Evolutionary conservation across 345 rosid genomes (phyloP), one percentile per base, ranked within the genome.

Genomic region (Bruguiera parviflora): DNA sequence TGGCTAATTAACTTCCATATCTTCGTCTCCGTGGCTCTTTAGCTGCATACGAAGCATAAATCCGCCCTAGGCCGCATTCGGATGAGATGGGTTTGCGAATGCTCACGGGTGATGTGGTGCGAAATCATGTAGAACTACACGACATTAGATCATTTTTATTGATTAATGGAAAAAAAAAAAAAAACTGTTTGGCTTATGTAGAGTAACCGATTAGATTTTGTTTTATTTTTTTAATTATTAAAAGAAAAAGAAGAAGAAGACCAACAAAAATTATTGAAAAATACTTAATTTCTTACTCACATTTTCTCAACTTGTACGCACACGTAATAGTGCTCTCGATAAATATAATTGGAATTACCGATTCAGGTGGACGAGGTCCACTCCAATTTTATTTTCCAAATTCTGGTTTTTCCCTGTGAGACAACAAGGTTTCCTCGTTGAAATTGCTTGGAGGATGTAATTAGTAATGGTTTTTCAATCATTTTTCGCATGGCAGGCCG

Each of bases 41-140:
- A 84, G 94, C 91, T 74, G 85, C 92, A 20, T 87, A 78, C 71
- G 98, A 97, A 75, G 92, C 97, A 56, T 91, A 83, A 76, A 81
- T 94, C 66, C 80, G 81, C 28, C 98, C 98, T n/a, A 77, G 88
- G 93, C 98, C 98, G 18, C 86, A 79, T 80, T 83, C 90, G 28
- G 91, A 89, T 81, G 98, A 94, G 91, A 71, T 89, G 68, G 97
- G 96, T 76, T 62, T 89, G 61, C 80, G 95, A 73, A 84, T 89
- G 88, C 88, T 91, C 72, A n/a, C n/a, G n/a, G n/a, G n/a, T n/a
- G n/a, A n/a, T n/a, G n/a, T n/a, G n/a, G 88, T 91, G 58, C 81
- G 87, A 52, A 83, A 81, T 67, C 80, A 87, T 35, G 96, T 92
- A 73, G 83, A 83, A 78, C 66, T 86, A 57, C 83, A 46, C 5